A percentile compares a stretch with the other conserved stretches of the same genome.
Conservation (phyloP, 331 rosid species). For the Saraca asoca region DNA sequence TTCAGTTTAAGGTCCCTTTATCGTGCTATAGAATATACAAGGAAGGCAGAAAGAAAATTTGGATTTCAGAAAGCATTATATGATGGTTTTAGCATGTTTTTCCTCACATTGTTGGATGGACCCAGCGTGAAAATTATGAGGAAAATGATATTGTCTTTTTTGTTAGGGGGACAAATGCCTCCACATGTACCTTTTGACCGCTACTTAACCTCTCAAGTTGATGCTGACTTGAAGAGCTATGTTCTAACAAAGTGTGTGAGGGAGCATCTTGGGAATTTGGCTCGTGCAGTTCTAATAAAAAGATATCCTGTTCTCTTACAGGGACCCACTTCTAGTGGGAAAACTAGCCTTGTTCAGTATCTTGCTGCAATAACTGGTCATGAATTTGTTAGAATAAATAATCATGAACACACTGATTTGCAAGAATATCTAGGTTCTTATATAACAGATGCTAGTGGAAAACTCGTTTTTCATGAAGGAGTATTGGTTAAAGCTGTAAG, state of each 20-base stretch:
- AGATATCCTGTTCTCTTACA: constrained; percentile 90
- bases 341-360: constrained; percentile 88
- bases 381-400: constrained; percentile 81
- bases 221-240: constrained; percentile 44
- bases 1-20: constrained; percentile 93
- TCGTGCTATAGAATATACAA: constrained; percentile 82
- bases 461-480: constrained; percentile 87
- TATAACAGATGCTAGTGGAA: constrained; percentile 71
- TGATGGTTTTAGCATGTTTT: constrained; percentile 93
- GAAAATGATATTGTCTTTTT: constrained; percentile 49
- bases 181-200: constrained; percentile 39
- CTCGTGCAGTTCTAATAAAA: constrained; percentile 74
- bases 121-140: constrained; percentile 69
- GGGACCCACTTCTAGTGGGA: constrained; percentile 98
- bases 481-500: constrained; percentile 86
- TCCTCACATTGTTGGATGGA: constrained; percentile 73
- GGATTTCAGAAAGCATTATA: constrained; percentile 67
- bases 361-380: constrained; percentile 83
- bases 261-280: constrained; percentile 77
- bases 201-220: constrained; percentile 45
- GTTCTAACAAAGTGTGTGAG: constrained; percentile 66
- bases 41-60: constrained; percentile 61
- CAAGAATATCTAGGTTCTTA: constrained; percentile 94
- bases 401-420: constrained; percentile 97
- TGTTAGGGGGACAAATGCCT: constrained; percentile 57